Conservation (phyloP, 495 filamentous ascomycete species). For the Lophium mytilinum region DNA sequence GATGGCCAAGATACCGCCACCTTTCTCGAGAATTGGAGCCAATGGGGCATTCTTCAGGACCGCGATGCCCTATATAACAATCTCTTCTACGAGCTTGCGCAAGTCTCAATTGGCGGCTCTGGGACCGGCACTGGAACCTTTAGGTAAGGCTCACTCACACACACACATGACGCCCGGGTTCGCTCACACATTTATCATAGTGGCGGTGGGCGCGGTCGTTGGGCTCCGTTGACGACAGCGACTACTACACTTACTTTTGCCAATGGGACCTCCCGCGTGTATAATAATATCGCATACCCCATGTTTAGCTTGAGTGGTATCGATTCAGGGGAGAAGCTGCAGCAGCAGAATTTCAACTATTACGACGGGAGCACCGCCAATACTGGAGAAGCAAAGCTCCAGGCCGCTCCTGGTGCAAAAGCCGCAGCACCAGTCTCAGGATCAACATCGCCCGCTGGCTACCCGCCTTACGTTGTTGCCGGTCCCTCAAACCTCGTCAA, state of each 20-base stretch:
- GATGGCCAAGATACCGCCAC: constrained; percentile 27
- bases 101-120: constrained; percentile 16
- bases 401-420: not conserved
- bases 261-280: constrained; percentile 24
- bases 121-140: constrained; percentile 29
- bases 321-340: constrained; percentile 10
- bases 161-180: no score
- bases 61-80: constrained; percentile 29
- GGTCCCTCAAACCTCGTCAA: constrained; percentile 34
- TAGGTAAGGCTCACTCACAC: not conserved
- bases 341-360: constrained; percentile 3
- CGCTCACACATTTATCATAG: not conserved
- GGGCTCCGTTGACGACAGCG: constrained; percentile 10
- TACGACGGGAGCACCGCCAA: not conserved
- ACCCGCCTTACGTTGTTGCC: constrained; percentile 41
- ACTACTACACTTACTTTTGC: constrained; percentile 28
- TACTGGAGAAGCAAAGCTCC: not conserved
- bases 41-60: constrained; percentile 24
- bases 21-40: constrained; percentile 20
- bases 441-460: constrained; percentile 34
- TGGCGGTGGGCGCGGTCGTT: constrained; percentile 25
- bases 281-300: constrained; percentile 20
- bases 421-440: not conserved
- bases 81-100: constrained; percentile 24
- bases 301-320: constrained; percentile 8